phyloP scores from a whole-genome alignment of 768 basidiomycete genomes.

The Suillus fuscotomentosus region DNA sequence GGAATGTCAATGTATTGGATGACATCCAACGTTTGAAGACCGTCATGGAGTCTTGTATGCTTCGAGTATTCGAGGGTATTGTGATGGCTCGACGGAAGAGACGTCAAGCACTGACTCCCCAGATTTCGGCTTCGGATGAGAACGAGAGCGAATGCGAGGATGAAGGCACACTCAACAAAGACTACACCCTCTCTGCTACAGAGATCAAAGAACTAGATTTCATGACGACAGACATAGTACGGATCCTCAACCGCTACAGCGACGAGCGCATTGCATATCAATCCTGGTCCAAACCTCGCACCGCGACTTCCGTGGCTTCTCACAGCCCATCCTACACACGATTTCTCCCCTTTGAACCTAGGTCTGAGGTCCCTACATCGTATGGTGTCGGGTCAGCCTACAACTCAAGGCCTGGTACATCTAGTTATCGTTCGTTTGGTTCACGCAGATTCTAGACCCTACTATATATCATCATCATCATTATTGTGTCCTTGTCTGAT shows the following conservation, averaged over 20 bases:
- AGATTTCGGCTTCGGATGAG: slow-evolving; percentile 40
- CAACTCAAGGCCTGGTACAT: slow-evolving; percentile 63
- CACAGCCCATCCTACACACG: slow-evolving; percentile 40
- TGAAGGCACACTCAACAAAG: slow-evolving; percentile 35
- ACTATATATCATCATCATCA: neutral
- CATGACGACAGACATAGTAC: slow-evolving; percentile 72
- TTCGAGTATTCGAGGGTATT: slow-evolving; percentile 90
- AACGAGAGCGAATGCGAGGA: slow-evolving; percentile 63
- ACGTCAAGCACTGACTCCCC: slow-evolving; percentile 28
- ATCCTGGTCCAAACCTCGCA: slow-evolving; percentile 61
- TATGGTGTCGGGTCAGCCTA: slow-evolving; percentile 40
- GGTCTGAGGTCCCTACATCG: slow-evolving; percentile 64
- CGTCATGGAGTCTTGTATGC: slow-evolving; percentile 79
- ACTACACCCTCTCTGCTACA: slow-evolving; percentile 55
- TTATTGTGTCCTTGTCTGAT: neutral
- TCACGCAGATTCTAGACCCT: slow-evolving; percentile 34
- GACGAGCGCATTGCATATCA: slow-evolving; percentile 58
- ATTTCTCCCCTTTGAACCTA: slow-evolving; percentile 36
- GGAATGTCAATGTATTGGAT: slow-evolving; percentile 71
- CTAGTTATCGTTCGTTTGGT: slow-evolving; percentile 42
- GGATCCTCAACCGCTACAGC: slow-evolving; percentile 68
- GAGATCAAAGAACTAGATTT: slow-evolving; percentile 77
- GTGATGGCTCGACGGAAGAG: slow-evolving; percentile 34
- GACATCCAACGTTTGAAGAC: slow-evolving; percentile 80
- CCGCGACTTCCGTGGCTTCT: slow-evolving; percentile 62